Conservation (phyloP, 306 rosid genomes). For the Rosa lucieae region DNA sequence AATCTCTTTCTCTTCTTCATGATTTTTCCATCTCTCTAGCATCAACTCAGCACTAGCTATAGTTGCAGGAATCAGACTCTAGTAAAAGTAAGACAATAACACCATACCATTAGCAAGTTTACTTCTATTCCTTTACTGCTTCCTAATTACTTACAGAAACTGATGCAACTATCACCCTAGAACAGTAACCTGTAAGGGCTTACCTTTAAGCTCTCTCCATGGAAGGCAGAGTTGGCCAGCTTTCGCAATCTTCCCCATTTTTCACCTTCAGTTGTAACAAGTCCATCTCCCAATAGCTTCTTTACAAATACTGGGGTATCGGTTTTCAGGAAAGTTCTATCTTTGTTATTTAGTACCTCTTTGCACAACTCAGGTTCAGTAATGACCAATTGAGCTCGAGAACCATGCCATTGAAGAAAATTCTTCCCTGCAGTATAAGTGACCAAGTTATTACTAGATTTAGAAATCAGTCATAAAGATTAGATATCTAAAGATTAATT, state of each 20-base stretch:
- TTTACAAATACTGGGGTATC: not conserved
- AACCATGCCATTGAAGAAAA: constrained; percentile 32
- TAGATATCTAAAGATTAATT: not conserved
- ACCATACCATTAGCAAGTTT: not conserved
- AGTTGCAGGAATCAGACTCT: constrained; percentile 10
- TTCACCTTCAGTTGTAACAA: constrained; percentile 25
- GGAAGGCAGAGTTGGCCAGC: constrained; percentile 29
- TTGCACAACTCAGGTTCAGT: constrained; percentile 33
- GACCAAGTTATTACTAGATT: not conserved
- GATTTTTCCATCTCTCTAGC: constrained; percentile 21
- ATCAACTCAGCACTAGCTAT: constrained; percentile 4
- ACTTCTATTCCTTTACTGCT: not conserved
- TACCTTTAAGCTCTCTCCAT: constrained; percentile 36
- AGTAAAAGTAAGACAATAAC: not conserved
- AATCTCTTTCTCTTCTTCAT: constrained; percentile 19
- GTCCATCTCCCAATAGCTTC: constrained; percentile 37
- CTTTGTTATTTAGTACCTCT: constrained; percentile 31
- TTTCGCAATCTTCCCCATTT: constrained; percentile 29
- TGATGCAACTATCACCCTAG: not conserved
- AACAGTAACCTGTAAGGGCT: not conserved
- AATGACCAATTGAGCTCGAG: constrained; percentile 22
- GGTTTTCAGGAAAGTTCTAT: constrained; percentile 4
- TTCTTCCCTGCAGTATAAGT: constrained; percentile 23
- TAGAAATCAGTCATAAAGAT: not conserved
- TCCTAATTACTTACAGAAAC: not conserved